Evolutionary conservation across 192 early-diverging fungal genomes (phyloP), one percentile per base, ranked within the genome.

Genomic region (Coemansia asiatica): DNA sequence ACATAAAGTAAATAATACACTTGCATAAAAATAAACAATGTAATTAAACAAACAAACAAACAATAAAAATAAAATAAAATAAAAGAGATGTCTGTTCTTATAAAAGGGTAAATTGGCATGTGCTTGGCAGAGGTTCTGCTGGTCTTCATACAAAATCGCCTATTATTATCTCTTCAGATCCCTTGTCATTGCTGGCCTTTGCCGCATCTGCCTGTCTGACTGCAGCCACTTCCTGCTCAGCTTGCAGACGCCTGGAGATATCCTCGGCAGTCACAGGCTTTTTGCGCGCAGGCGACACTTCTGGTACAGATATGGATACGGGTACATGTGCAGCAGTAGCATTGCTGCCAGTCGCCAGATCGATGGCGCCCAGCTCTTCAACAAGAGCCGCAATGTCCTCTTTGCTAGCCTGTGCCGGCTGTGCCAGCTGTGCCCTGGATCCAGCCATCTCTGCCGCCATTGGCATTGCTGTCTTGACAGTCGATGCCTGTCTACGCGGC

Each of bases 351-450:
- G 46, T 54, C 26, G 66, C 58, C 50, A 74, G 10, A 0, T 21
- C 35, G 23, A 65, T 47, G 6, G 35, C 56, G 55, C 63, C 78
- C 51, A 80, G 55, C 28, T 74, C 78, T 40, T 67, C 72, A 10
- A 75, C 72, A 22, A 80, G 60, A 2, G 72, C 78, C 1, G 72
- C 78, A 66, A 80, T 74, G 46, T 80, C 78, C 48, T 80, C 78
- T 9, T 80, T 72, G 60, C 72, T 80, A 6, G 78, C 78, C 13
- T 72, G 70, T 27, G 44, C 72, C 1, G 56, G 40, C 51, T 33
- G 70, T 27, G 44, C 72, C 1, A 49, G 40, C 51, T 33, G 25
- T 9, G 56, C 60, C 2, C 38, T 59, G 22, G 22, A 13, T 5
- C 35, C 51, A 19, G 66, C 44, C 4, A 26, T 29, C 23, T 40